These are phyloP conservation scores for Scheffersomyces cryptocercus DNA, from an alignment of 1,139 yeast genomes.

Conservation along the genomic window DNA sequence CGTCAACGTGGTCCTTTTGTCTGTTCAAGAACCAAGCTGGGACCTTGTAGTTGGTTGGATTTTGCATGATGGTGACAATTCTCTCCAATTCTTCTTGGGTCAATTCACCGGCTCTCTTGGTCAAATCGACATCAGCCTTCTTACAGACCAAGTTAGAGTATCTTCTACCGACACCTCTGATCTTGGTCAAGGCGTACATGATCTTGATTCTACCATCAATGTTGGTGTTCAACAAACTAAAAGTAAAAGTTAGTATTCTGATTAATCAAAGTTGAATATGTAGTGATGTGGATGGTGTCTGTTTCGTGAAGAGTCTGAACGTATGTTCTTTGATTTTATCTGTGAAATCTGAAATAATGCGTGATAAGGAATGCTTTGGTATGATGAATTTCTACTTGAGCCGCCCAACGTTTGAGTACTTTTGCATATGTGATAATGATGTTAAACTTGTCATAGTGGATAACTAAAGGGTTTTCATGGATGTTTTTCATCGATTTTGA, in stretches of 20 bases:
- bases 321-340: too few species aligned
- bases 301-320: too few species aligned
- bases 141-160: constrained; percentile 99
- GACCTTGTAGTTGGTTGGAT: constrained; percentile 98
- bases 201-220: constrained; percentile 99
- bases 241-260: constrained; percentile 3
- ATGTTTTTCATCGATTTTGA: too few species aligned
- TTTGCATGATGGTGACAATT: constrained; percentile 99
- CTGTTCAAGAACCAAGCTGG: constrained; percentile 99
- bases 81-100: constrained; percentile 99
- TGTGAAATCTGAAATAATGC: too few species aligned
- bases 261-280: too few species aligned
- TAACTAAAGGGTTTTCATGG: too few species aligned
- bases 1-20: constrained; percentile 98
- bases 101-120: constrained; percentile 99
- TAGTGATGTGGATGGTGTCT: too few species aligned
- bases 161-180: constrained; percentile 99
- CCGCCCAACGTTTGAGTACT: too few species aligned
- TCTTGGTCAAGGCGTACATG: constrained; percentile 99
- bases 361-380: too few species aligned
- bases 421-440: too few species aligned
- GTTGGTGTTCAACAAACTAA: constrained; percentile 99
- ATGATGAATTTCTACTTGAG: too few species aligned
- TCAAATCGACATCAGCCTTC: constrained; percentile 98
- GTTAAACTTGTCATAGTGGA: too few species aligned